Evolutionary conservation across 345 rosid species (phyloP), one percentile per base, ranked within the genome.

Genomic region (Laguncularia racemosa): DNA sequence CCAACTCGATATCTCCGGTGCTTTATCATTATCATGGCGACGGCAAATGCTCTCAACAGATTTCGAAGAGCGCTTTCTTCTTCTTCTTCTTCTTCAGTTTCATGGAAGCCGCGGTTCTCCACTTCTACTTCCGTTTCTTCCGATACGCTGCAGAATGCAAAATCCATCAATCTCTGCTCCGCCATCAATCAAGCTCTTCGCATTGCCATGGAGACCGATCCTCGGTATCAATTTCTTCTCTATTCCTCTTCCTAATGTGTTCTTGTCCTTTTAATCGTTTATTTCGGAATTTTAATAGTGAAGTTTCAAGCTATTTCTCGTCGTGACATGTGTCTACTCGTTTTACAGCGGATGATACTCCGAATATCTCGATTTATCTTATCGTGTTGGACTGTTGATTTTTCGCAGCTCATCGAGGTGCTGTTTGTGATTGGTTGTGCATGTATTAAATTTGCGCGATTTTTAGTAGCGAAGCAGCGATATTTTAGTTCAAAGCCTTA

Each of bases 131-230:
- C 60, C 3, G 20, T 16, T 43, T 50, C 62, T 38, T 48, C 33
- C 47, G n/a, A 44, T 20, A 48, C 50, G n/a, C 44, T 52, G 4
- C 67, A 45, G 40, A 46, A 21, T 48, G 52, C 18, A n/a, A 73
- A 73, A 44, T 70, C 76, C 18, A 40, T 73, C 51, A 78, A 76
- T 48, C 78, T 76, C 49, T 78, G 71, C 62, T 58, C 81, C 43
- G 86, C 75, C 55, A 62, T 81, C 77, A 81, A 78, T 54, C 83
- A 78, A 63, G 81, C 83, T 67, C 86, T 78, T 57, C 73, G 64
- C 48, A 55, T 78, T 50, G 83, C 86, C 48, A 53, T 81, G 60
- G 81, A 78, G 15, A 49, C 83, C 46, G 80, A 78, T 56, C 76
- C 83, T 60, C 83, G 83, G 81, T 81, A 40, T 48, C 48, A 3